A percentile compares a stretch with the other conserved stretches of the same genome.
phyloP scores from a whole-genome alignment of 129 eudicot genomes.

The Pseudognaphalium luteoalbum region DNA sequence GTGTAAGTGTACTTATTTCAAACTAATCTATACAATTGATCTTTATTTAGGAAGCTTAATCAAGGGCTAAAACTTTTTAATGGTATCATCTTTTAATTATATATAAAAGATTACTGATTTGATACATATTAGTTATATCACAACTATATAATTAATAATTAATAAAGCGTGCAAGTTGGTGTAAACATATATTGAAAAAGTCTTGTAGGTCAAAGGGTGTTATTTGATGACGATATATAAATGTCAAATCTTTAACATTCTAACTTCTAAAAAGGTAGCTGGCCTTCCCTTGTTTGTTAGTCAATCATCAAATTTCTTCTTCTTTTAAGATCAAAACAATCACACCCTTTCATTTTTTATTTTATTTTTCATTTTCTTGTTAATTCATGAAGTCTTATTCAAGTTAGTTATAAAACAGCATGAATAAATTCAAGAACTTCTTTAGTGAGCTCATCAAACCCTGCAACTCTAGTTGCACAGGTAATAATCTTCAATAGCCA shows the following conservation, averaged over 20 bases:
- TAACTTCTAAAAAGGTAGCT: background rate
- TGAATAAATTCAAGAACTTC: constrained; percentile 50
- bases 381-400: constrained; percentile 9
- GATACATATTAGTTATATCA: no score
- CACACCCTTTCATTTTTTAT: background rate
- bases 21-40: no score
- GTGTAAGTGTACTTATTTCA: no score
- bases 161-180: no score
- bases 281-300: background rate
- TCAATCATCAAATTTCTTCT: background rate
- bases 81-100: no score
- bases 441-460: constrained; percentile 37
- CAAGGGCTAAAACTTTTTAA: no score
- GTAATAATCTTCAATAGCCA: constrained; percentile 29
- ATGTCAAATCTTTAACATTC: background rate
- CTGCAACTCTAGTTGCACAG: constrained; percentile 38
- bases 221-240: background rate
- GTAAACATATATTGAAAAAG: background rate
- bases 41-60: no score
- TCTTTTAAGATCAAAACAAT: constrained; percentile 5
- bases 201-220: background rate
- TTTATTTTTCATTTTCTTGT: background rate
- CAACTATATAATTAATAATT: no score
- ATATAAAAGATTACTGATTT: no score
- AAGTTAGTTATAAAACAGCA: constrained; percentile 9